Evolutionary conservation across 805 yeast genomes (phyloP).

Genomic region (Debaryomyces castellii): DNA sequence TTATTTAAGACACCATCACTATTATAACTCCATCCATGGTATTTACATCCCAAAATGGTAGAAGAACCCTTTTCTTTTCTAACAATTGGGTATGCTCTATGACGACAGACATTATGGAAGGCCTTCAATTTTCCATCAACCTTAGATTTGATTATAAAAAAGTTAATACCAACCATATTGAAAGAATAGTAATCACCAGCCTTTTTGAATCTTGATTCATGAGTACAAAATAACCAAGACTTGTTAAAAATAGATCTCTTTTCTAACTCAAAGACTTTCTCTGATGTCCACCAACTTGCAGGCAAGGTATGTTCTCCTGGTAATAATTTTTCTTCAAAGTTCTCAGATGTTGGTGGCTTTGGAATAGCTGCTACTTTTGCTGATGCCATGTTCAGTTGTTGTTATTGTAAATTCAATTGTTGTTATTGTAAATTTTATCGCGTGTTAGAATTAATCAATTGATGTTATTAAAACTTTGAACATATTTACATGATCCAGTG

Average conservation of each 20-base stretch:
- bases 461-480: too few species aligned
- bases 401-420: too few species aligned
- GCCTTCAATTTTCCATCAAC: slow-evolving; percentile 51
- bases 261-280: slow-evolving; percentile 56
- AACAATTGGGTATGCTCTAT: slow-evolving; percentile 62
- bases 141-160: slow-evolving; percentile 55
- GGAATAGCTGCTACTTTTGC: slow-evolving; percentile 15
- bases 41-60: slow-evolving; percentile 55
- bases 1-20: slow-evolving; percentile 59
- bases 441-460: too few species aligned
- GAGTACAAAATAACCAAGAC: slow-evolving; percentile 57
- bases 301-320: slow-evolving; percentile 52
- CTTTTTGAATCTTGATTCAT: slow-evolving; percentile 51
- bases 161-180: slow-evolving; percentile 52
- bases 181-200: slow-evolving; percentile 58
- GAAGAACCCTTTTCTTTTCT: slow-evolving; percentile 61
- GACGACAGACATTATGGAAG: slow-evolving; percentile 65
- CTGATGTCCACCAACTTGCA: slow-evolving; percentile 67
- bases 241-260: slow-evolving; percentile 56
- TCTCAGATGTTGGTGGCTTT: slow-evolving; percentile 19
- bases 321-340: slow-evolving; percentile 9
- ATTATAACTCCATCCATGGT: slow-evolving; percentile 67
- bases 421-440: not conserved
- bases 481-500: too few species aligned
- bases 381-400: slow-evolving; percentile 16